phyloP scores from a whole-genome alignment of 2,329 filamentous ascomycete genomes.

The Aureobasidium sp. region DNA sequence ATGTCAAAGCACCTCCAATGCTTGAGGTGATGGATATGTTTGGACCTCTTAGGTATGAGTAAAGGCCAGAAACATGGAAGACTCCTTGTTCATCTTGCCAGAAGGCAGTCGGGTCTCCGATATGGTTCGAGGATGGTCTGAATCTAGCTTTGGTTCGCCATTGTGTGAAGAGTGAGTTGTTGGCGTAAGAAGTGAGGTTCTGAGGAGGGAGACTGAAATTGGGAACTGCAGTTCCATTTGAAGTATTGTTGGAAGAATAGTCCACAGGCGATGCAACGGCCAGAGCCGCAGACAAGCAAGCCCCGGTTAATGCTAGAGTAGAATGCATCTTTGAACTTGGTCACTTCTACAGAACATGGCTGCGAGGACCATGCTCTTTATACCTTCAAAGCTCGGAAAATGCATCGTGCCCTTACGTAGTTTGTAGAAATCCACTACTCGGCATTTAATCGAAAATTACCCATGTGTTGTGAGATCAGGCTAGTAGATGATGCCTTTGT shows the following conservation, averaged over 20 bases:
- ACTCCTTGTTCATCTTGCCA: constrained; percentile 4
- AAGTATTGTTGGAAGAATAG: background rate
- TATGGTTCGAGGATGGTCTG: background rate
- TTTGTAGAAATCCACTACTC: background rate
- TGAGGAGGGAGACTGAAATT: background rate
- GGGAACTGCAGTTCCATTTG: background rate
- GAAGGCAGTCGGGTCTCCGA: constrained; percentile 4
- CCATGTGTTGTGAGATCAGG: background rate
- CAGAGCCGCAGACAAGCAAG: background rate
- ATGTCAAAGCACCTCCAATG: constrained; percentile 28
- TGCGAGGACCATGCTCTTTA: background rate
- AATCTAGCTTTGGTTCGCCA: constrained; percentile 10
- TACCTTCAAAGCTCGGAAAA: background rate
- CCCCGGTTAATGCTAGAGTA: background rate
- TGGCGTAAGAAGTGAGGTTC: background rate
- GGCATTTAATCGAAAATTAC: background rate
- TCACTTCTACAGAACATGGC: background rate
- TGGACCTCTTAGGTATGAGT: background rate
- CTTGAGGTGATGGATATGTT: constrained; percentile 9
- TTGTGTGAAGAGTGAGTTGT: constrained; percentile 3
- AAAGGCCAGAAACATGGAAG: background rate
- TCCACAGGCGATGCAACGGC: background rate
- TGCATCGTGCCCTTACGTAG: background rate
- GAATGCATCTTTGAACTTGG: background rate
- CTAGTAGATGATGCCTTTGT: background rate